phyloP scores from a whole-genome alignment of 2,329 filamentous ascomycete genomes.

The Zymoseptoria crescenta region DNA sequence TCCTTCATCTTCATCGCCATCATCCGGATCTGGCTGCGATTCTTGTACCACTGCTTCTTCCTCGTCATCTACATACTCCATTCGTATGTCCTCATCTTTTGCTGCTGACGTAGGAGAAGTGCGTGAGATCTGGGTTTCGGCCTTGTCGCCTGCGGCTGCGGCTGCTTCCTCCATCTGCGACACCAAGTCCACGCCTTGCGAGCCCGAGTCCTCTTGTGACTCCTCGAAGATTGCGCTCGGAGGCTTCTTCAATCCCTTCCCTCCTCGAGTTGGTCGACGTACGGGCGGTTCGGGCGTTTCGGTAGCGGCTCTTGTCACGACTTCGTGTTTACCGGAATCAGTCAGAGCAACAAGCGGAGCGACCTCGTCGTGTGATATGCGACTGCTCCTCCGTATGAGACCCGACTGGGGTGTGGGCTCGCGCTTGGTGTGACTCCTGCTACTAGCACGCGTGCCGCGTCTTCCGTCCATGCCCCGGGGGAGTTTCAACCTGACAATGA shows the following conservation, averaged over 20 bases:
- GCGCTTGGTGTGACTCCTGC: constrained; percentile 31
- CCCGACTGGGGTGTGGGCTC: constrained; percentile 26
- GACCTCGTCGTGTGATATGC: constrained; percentile 50
- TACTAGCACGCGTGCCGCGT: constrained; percentile 30
- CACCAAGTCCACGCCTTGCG: constrained; percentile 29
- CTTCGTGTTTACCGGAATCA: constrained; percentile 50
- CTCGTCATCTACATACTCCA: constrained; percentile 33
- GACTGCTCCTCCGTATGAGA: constrained; percentile 47
- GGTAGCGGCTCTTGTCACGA: constrained; percentile 48
- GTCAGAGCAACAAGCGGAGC: constrained; percentile 51
- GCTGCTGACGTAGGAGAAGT: constrained; percentile 25
- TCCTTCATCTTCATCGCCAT: constrained; percentile 50
- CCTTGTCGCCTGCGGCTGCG: constrained; percentile 17
- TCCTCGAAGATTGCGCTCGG: constrained; percentile 47
- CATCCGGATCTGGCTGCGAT: constrained; percentile 36
- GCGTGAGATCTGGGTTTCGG: constrained; percentile 25
- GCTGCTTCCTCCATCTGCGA: constrained; percentile 22
- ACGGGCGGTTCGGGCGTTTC: constrained; percentile 40
- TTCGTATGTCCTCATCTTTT: constrained; percentile 29
- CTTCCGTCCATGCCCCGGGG: constrained; percentile 11
- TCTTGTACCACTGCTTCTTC: constrained; percentile 37
- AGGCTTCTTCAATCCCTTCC: constrained; percentile 43
- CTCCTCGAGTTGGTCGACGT: constrained; percentile 36
- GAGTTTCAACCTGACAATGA: constrained; percentile 38
- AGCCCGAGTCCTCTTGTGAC: constrained; percentile 43